Conservation (phyloP, 345 rosid species). For the Salix exigua region DNA sequence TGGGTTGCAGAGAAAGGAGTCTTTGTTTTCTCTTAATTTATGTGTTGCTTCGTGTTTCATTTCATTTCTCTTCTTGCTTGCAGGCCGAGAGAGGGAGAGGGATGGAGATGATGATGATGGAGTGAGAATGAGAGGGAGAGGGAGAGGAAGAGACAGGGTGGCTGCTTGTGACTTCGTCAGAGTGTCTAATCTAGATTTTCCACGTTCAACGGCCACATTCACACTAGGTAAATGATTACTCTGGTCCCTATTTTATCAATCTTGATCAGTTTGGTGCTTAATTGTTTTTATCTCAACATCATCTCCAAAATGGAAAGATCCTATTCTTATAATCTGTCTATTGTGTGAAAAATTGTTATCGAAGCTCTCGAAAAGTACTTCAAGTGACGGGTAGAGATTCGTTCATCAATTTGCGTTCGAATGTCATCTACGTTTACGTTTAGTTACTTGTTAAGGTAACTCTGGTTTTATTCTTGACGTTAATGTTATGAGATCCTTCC, state of each 20-base stretch:
- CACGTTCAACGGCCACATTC: conserved; percentile 15
- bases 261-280: background rate
- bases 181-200: conserved; percentile 7
- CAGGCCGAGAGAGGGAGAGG: background rate
- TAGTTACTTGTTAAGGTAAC: background rate
- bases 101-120: background rate
- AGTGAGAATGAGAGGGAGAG: background rate
- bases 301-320: background rate
- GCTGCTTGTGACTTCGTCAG: conserved; percentile 21
- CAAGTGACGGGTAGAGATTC: background rate
- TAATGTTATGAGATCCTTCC: too few species aligned
- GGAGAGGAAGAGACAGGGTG: background rate
- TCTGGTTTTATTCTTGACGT: too few species aligned
- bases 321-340: background rate
- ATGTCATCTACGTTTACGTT: background rate
- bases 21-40: background rate
- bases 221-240: background rate
- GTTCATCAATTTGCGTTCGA: background rate
- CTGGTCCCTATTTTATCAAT: background rate
- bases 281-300: background rate
- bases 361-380: background rate
- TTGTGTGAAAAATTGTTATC: too few species aligned
- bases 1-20: background rate
- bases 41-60: background rate
- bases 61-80: background rate